Percentiles rank a stretch among this genome's conserved stretches.
Conservation (phyloP, 257 asterid genomes). For the Coffea canephora region DNA sequence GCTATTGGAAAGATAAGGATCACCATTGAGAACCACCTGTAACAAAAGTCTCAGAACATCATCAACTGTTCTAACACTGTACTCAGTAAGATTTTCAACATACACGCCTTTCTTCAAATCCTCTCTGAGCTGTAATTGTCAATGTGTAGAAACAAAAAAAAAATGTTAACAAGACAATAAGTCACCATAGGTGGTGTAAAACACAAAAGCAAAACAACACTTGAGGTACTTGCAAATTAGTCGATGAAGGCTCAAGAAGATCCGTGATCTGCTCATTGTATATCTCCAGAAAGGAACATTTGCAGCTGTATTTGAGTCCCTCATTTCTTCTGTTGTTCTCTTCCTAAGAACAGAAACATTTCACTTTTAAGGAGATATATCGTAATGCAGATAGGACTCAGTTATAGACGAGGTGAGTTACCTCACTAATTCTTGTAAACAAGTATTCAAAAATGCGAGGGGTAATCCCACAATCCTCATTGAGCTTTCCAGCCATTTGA, state of each 20-base stretch:
- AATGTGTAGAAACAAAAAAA: background rate
- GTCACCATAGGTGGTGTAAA: background rate
- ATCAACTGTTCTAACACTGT: conserved; percentile 57
- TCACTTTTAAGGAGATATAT: background rate
- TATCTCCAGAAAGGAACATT: conserved; percentile 85
- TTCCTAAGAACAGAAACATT: conserved; percentile 44
- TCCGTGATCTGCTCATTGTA: conserved; percentile 90
- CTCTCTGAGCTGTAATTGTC: conserved; percentile 64
- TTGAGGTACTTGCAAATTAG: conserved; percentile 63
- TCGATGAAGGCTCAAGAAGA: conserved; percentile 86
- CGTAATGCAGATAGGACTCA: conserved; percentile 10
- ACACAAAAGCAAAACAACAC: conserved; percentile 15
- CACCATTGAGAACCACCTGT: conserved; percentile 54
- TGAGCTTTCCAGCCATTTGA: conserved; percentile 49
- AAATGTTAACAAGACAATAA: background rate
- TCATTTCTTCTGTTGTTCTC: conserved; percentile 64
- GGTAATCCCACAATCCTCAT: conserved; percentile 72
- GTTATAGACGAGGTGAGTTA: conserved; percentile 20
- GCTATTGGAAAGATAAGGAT: conserved; percentile 16
- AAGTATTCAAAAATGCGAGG: conserved; percentile 76
- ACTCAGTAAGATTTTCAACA: conserved; percentile 79
- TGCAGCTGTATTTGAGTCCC: conserved; percentile 74
- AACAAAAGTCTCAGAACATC: conserved; percentile 63
- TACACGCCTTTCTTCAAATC: conserved; percentile 80
- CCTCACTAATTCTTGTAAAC: conserved; percentile 73